phyloP scores from a whole-genome alignment of 2,329 filamentous ascomycete genomes.

The Trichoderma semiorbis region DNA sequence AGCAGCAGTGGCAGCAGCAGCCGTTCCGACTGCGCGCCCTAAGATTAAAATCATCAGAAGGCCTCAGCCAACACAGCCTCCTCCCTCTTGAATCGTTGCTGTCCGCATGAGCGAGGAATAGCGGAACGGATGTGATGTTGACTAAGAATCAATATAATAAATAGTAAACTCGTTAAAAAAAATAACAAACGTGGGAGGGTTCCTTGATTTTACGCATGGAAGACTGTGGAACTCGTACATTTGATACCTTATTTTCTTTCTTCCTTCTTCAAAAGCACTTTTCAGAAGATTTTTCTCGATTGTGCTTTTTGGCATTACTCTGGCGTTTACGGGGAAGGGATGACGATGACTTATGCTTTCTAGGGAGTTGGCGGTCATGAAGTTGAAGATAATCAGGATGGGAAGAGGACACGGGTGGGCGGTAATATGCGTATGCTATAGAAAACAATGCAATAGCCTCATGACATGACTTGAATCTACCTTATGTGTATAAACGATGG shows the following conservation, averaged over 20 bases:
- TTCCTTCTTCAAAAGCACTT: not conserved
- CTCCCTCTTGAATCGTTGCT: not conserved
- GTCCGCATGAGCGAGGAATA: not conserved
- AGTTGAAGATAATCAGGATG: not conserved
- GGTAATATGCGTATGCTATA: conserved; percentile 7
- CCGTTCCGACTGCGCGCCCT: conserved; percentile 26
- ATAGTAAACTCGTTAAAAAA: not conserved
- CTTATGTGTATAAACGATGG: not conserved
- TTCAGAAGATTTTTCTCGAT: not conserved
- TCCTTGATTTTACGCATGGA: not conserved
- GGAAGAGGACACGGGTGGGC: not conserved
- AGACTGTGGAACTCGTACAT: not conserved
- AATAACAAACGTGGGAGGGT: not conserved
- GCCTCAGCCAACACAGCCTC: conserved; percentile 25
- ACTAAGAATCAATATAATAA: not conserved
- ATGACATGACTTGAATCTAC: not conserved
- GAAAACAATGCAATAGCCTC: not conserved
- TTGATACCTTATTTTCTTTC: conserved; percentile 10
- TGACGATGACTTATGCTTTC: not conserved
- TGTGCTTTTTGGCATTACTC: conserved; percentile 1
- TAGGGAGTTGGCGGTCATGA: conserved; percentile 5
- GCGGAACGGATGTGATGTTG: not conserved
- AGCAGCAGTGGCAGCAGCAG: conserved; percentile 24
- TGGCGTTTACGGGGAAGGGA: conserved; percentile 8
- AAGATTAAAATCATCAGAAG: conserved; percentile 41